Percentiles rank a stretch among this genome's conserved stretches.
Evolutionary conservation across 164 flowering plant genomes (phyloP).

Genomic region (Saururus chinensis): DNA sequence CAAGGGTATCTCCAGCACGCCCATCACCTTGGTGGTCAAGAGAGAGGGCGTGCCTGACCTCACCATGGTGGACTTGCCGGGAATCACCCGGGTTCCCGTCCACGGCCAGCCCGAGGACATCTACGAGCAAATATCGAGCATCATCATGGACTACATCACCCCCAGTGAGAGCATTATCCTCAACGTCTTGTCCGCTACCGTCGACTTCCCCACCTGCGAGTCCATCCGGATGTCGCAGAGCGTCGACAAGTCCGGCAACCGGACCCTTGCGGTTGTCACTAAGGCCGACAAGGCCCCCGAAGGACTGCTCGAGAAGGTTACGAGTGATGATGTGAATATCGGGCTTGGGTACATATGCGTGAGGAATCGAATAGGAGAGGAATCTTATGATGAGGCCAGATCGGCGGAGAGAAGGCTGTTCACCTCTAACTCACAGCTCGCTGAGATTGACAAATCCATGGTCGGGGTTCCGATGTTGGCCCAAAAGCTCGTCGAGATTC

Average conservation of each 20-base stretch:
- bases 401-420: constrained; percentile 22
- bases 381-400: constrained; percentile 29
- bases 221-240: constrained; percentile 42
- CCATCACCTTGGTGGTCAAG: constrained; percentile 27
- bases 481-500: constrained; percentile 21
- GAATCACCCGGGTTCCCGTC: constrained; percentile 42
- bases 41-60: constrained; percentile 21
- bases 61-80: constrained; percentile 34
- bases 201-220: constrained; percentile 46
- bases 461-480: constrained; percentile 28
- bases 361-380: constrained; percentile 36
- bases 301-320: constrained; percentile 17
- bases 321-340: constrained; percentile 32
- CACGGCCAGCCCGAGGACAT: constrained; percentile 41
- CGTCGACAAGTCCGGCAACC: constrained; percentile 28
- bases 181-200: constrained; percentile 34
- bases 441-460: constrained; percentile 14
- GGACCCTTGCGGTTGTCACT: constrained; percentile 42
- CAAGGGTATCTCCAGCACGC: constrained; percentile 27
- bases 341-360: constrained; percentile 38
- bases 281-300: constrained; percentile 34
- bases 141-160: constrained; percentile 32
- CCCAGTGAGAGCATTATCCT: constrained; percentile 38
- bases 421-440: constrained; percentile 17
- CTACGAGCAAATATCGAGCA: constrained; percentile 29